These are phyloP conservation scores for Leccinum huronense DNA, from an alignment of 1,284 basidiomycete genomes.

Conservation along the genomic window DNA sequence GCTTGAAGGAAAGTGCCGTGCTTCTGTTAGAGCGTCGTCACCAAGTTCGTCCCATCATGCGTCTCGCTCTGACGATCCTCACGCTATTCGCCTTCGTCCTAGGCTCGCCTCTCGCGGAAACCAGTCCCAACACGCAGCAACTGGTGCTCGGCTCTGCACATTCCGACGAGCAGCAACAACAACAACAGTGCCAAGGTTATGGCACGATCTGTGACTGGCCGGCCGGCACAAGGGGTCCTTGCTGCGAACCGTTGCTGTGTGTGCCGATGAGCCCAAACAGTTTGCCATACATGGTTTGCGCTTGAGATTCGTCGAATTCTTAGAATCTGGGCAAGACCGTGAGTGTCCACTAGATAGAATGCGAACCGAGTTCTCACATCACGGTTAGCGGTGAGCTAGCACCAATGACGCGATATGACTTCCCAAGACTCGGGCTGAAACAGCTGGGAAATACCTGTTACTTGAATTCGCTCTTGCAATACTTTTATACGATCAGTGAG, in stretches of 20 bases:
- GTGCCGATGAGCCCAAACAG: constrained; percentile 8
- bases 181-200: constrained; percentile 1
- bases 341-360: constrained; percentile 35
- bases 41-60: constrained; percentile 13
- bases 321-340: constrained; percentile 72
- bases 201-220: constrained; percentile 22
- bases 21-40: neutral
- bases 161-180: neutral
- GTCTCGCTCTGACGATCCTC: constrained; percentile 3
- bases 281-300: constrained; percentile 16
- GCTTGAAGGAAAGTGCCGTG: neutral
- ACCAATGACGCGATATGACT: constrained; percentile 53
- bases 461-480: constrained; percentile 76
- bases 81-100: constrained; percentile 8
- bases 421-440: constrained; percentile 78
- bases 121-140: constrained; percentile 14
- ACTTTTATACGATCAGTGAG: constrained; percentile 93
- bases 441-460: constrained; percentile 95
- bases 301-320: constrained; percentile 37
- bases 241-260: constrained; percentile 19
- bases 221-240: constrained; percentile 21
- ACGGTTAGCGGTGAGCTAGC: constrained; percentile 57
- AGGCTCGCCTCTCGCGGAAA: constrained; percentile 14
- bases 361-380: constrained; percentile 11
- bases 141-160: neutral